These are phyloP conservation scores for Hordeum pubiflorum DNA, from an alignment of 202 grass and related monocot species.

Conservation along the genomic window DNA sequence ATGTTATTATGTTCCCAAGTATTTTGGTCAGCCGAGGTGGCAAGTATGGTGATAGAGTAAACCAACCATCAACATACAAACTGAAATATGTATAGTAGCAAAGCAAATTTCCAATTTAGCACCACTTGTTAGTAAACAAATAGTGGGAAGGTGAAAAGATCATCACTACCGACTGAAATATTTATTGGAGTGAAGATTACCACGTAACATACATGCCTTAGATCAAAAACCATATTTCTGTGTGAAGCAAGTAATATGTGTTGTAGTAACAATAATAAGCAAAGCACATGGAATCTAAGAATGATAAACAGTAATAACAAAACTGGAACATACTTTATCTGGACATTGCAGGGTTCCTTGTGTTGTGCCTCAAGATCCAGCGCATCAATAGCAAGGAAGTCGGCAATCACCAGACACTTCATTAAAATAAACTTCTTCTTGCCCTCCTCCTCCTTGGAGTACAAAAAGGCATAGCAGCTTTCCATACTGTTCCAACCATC, in stretches of 20 bases:
- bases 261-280: not conserved
- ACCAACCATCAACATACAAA: not conserved
- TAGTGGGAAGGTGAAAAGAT: not conserved
- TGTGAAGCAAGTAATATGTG: not conserved
- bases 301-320: not conserved
- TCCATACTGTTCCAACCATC: constrained; percentile 81
- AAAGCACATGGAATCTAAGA: not conserved
- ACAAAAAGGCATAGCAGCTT: constrained; percentile 63
- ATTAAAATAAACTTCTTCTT: constrained; percentile 53
- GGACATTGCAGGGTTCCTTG: constrained; percentile 40
- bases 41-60: not conserved
- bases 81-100: not conserved
- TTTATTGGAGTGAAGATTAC: not conserved
- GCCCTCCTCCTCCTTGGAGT: constrained; percentile 56
- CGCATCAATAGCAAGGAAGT: constrained; percentile 55
- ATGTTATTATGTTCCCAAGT: not conserved
- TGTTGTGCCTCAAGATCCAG: constrained; percentile 39
- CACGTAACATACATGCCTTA: not conserved
- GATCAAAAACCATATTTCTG: not conserved
- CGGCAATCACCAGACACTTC: constrained; percentile 55
- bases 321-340: constrained; percentile 59
- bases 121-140: not conserved
- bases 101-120: not conserved
- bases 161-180: not conserved
- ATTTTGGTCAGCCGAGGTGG: not conserved